These are phyloP conservation scores for Thraustotheca clavata DNA, from an alignment of 352 stramenopile genomes.

Conservation along the genomic window DNA sequence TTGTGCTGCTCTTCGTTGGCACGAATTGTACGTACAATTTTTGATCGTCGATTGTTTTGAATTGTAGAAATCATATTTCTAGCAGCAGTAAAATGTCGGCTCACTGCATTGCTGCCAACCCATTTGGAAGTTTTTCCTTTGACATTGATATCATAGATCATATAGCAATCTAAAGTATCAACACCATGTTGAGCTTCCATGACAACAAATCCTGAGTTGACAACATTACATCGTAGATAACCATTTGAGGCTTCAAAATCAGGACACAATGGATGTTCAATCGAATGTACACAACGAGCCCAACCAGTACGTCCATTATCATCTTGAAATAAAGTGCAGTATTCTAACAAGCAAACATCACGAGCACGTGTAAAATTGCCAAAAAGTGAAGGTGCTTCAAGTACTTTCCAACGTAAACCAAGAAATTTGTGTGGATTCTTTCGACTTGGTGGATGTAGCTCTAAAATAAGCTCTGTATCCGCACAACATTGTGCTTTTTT, in stretches of 20 bases:
- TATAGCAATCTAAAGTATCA: neutral
- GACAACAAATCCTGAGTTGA: slow-evolving; percentile 19
- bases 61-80: neutral
- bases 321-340: slow-evolving; percentile 57
- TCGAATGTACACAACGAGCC: slow-evolving; percentile 61
- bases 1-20: slow-evolving; percentile 10
- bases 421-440: slow-evolving; percentile 40
- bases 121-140: neutral
- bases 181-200: neutral
- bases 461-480: slow-evolving; percentile 31
- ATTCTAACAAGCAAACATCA: slow-evolving; percentile 70
- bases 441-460: slow-evolving; percentile 34
- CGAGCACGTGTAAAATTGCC: slow-evolving; percentile 42
- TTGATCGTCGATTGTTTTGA: neutral
- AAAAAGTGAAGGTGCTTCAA: slow-evolving; percentile 40
- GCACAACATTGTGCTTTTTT: neutral
- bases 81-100: neutral
- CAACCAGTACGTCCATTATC: slow-evolving; percentile 47
- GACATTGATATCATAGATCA: neutral
- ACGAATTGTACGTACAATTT: neutral
- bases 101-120: neutral
- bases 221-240: slow-evolving; percentile 13
- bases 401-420: slow-evolving; percentile 60
- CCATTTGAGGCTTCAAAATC: slow-evolving; percentile 27
- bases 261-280: slow-evolving; percentile 50